These are phyloP conservation scores for Beauveria sp. DNA, from an alignment of 2,329 filamentous ascomycete genomes.

Conservation along the genomic window DNA sequence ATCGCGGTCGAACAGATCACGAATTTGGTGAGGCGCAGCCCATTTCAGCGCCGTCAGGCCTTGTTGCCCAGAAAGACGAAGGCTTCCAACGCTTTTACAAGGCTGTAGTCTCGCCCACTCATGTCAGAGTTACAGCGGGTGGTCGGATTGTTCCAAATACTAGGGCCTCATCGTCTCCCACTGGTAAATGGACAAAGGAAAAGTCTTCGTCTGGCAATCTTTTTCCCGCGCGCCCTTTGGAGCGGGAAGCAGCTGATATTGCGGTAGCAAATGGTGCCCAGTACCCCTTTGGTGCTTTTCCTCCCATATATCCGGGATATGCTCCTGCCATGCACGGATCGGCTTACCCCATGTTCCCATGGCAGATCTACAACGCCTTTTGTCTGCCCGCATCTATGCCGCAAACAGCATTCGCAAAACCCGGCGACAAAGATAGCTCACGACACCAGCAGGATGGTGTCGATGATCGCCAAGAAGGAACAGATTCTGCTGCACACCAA, in stretches of 20 bases:
- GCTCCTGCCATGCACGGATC: constrained; percentile 22
- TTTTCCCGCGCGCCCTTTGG: constrained; percentile 15
- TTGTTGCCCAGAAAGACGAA: constrained; percentile 50
- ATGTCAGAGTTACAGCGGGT: constrained; percentile 59
- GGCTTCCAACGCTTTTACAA: constrained; percentile 63
- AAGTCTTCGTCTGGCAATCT: constrained; percentile 20
- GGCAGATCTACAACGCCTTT: constrained; percentile 31
- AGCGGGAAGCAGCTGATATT: constrained; percentile 13
- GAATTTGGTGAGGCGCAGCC: constrained; percentile 39
- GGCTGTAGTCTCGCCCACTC: constrained; percentile 59
- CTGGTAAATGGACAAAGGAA: constrained; percentile 42
- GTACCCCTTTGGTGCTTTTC: constrained; percentile 21
- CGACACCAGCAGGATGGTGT: constrained; percentile 24
- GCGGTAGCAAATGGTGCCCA: constrained; percentile 20
- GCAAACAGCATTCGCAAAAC: constrained; percentile 15
- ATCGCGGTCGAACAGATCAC: constrained; percentile 36
- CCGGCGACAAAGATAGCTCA: constrained; percentile 17
- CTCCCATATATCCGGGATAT: constrained; percentile 26
- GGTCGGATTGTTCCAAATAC: constrained; percentile 61
- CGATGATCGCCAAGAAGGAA: constrained; percentile 22
- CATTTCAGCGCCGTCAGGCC: constrained; percentile 44
- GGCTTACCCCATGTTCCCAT: constrained; percentile 27
- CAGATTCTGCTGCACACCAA: constrained; percentile 26
- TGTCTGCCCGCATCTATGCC: constrained; percentile 19
- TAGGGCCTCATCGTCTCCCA: constrained; percentile 44